Evolutionary conservation across 2,329 filamentous ascomycete species (phyloP), one percentile per base, ranked within the genome.

Genomic region (Arthroderma uncinatum): DNA sequence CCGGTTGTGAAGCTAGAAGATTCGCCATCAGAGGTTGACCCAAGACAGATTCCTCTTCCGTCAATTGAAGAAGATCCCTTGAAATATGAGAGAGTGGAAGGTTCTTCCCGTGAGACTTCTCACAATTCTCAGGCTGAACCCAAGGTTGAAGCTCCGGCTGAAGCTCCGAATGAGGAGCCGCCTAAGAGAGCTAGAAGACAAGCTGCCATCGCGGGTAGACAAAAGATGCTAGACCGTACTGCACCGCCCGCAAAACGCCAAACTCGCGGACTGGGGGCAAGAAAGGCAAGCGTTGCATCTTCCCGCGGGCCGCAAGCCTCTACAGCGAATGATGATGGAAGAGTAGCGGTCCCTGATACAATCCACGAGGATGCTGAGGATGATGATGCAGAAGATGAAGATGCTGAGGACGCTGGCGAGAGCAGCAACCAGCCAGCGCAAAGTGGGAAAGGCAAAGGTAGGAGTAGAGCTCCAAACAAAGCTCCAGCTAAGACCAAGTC

Each of bases 121-220:
- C 2, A 28, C 7, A 12, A 48, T 8, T 21, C 23, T 48, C 21
- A 28, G 12, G 33, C 33, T 34, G 33, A 12, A 34, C 33, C 33
- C 12, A 12, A 34, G 12, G 6, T 6, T 30, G 14, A 12, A 8
- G 14, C 25, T 34, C 12, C 10, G 7, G 2, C n/a, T 30, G 47
- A 33, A 33, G 1, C 25, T 30, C 9, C 7, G 12, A 25, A 14
- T n/a, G 47, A 50, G 14, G 47, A 19, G n/a, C 47, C 25, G 16
- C 47, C 47, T 3, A 21, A 21, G 14, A 36, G 50, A 34, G 16
- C 30, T 7, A 53, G 33, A n/a, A 42, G 53, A 30, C 36, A 55
- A n/a, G 53, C 53, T n/a, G 53, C 53, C 16, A 44, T 55, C 23
- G 25, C 36, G 21, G 37, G 37, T 1, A 55, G 53, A 44, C 36